Evolutionary conservation across 495 filamentous ascomycete species (phyloP), one percentile per base, ranked within the genome.

Genomic region (Trichoderma erinaceum): DNA sequence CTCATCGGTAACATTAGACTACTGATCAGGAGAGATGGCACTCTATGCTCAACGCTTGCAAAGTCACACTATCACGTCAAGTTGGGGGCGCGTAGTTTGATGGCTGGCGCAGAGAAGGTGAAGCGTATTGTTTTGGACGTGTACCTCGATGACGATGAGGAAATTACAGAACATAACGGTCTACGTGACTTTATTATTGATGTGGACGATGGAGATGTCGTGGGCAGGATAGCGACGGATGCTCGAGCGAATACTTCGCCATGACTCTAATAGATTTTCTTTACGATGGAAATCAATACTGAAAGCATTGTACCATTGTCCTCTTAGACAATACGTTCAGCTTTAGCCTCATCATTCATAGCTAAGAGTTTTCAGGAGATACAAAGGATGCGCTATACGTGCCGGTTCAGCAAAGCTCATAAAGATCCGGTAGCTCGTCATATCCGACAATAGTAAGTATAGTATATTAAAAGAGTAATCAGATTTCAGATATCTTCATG

Each of bases 31-130:
- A 70, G 71, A n/a, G 77, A 79, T 25, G 71, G 71, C 11, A 68
- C 74, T 3, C 75, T 83, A 13, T 82, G 80, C 66, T 68, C 67
- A 21, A 56, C 70, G 1, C 69, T 83, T 13, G 77, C 77, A 0
- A 69, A 75, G 13, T 69, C 71, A 4, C 75, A 76, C 8, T 83
- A 83, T 68, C 64, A 74, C 27, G 61, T 70, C 10, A 75, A 80
- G 41, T 71, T 80, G 25, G 81, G 81, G 2, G 79, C 78, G 6
- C 75, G 76, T 15, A 81, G 79, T 58, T 71, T 81, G 66, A 68
- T 29, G 38, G n/a, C 38, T 3, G 65, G 38, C 8, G 65, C 46
- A n/a, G 46, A 70, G 25, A 35, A 23, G n/a, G 61, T 74, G 1
- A 69, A 72, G 46, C 67, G 63, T 3, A 35, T 69, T 43, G 58